Evolutionary conservation across 768 basidiomycete species (phyloP).

Genomic region (Tephrocybe sp.): DNA sequence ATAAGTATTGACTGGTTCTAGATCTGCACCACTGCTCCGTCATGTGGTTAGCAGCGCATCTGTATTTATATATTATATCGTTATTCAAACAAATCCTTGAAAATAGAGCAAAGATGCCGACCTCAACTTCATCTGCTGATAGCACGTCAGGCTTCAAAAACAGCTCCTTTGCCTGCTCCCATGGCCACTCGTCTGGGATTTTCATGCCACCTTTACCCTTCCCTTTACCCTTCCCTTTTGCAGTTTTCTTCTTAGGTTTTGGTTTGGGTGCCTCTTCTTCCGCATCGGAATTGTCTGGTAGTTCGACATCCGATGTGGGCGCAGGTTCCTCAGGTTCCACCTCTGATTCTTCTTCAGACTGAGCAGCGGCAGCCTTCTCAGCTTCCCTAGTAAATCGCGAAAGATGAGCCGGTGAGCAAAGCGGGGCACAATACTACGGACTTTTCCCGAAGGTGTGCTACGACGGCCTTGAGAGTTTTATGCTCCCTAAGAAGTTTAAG

Average conservation of each 20-base stretch:
- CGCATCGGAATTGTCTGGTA: constrained; percentile 30
- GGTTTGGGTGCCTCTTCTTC: constrained; percentile 28
- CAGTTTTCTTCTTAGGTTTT: constrained; percentile 39
- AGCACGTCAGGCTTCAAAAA: constrained; percentile 90
- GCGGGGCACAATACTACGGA: constrained; percentile 25
- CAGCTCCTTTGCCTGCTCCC: constrained; percentile 89
- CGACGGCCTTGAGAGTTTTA: constrained; percentile 64
- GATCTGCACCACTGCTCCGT: background rate
- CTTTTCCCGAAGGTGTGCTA: constrained; percentile 81
- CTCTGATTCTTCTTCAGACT: constrained; percentile 26
- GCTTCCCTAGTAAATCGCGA: constrained; percentile 34
- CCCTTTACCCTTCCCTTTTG: constrained; percentile 45
- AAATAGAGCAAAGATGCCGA: constrained; percentile 24
- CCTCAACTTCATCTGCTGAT: constrained; percentile 83
- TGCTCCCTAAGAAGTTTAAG: constrained; percentile 88
- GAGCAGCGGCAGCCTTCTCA: constrained; percentile 36
- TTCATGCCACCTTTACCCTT: constrained; percentile 75
- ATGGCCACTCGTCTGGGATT: constrained; percentile 95
- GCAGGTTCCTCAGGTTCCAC: constrained; percentile 42
- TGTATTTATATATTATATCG: background rate
- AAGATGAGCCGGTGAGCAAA: background rate
- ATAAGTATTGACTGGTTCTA: too few species aligned
- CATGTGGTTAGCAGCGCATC: background rate
- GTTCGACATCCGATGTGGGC: constrained; percentile 45
- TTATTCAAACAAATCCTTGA: background rate